phyloP scores from a whole-genome alignment of 2,329 filamentous ascomycete genomes.

The Fusarium sp. region DNA sequence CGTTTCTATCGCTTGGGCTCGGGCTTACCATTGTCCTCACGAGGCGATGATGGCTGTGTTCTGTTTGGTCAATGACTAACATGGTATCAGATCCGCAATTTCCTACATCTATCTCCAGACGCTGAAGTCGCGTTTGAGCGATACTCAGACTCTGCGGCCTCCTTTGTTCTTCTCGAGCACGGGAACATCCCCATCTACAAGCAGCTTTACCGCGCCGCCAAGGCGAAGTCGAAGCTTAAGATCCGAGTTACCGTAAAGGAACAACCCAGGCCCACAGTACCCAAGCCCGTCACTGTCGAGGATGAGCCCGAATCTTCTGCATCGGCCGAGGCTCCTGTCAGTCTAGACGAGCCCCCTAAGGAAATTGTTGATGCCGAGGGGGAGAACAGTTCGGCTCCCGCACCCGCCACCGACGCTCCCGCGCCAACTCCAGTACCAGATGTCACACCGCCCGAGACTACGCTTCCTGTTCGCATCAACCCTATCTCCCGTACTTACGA shows the following conservation, averaged over 20 bases:
- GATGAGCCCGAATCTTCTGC: constrained; percentile 56
- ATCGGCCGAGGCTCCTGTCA: constrained; percentile 13
- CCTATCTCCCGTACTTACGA: constrained; percentile 46
- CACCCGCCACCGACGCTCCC: constrained; percentile 37
- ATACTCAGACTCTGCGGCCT: constrained; percentile 90
- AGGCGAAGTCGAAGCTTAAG: constrained; percentile 97
- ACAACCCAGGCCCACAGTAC: constrained; percentile 36
- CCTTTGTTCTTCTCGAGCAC: constrained; percentile 82
- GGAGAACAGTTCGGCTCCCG: constrained; percentile 28
- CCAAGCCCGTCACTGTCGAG: constrained; percentile 62
- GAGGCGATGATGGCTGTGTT: not conserved
- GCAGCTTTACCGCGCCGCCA: constrained; percentile 94
- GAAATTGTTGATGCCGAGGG: constrained; percentile 19
- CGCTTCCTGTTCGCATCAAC: constrained; percentile 40
- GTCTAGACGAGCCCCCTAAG: constrained; percentile 33
- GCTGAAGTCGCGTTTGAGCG: constrained; percentile 77
- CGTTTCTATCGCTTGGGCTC: not conserved
- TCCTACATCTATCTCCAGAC: constrained; percentile 51
- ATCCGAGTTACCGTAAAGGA: constrained; percentile 72
- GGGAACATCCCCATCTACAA: constrained; percentile 89
- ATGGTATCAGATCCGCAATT: constrained; percentile 49
- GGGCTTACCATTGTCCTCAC: not conserved
- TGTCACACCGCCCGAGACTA: constrained; percentile 31
- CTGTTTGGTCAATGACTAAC: constrained; percentile 21
- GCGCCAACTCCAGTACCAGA: constrained; percentile 29